phyloP scores from a whole-genome alignment of 1,284 basidiomycete species.

The Boletus smithii region DNA sequence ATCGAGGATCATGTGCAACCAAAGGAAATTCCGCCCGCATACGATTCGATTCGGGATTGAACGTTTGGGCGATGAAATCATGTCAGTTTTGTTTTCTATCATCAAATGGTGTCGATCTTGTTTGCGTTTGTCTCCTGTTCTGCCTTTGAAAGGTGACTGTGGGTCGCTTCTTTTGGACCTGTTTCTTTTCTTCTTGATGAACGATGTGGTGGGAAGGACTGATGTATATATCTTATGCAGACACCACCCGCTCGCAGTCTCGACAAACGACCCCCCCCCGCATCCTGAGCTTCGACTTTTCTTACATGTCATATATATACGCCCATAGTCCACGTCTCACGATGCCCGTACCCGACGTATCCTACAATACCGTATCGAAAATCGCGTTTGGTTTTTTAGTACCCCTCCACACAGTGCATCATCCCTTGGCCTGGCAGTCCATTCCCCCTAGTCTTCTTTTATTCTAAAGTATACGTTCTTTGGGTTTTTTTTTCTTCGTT shows the following conservation, averaged over 20 bases:
- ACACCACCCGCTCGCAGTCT: neutral
- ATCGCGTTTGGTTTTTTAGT: slow-evolving; percentile 5
- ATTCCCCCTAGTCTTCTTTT: neutral
- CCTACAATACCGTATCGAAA: slow-evolving; percentile 7
- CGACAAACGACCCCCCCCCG: too few relatives aligned
- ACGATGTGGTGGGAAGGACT: slow-evolving; percentile 1
- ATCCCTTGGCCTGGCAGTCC: too few relatives aligned
- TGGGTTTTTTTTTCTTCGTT: neutral
- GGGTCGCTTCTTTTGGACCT: neutral
- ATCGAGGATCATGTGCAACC: slow-evolving; percentile 17
- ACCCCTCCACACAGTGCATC: neutral
- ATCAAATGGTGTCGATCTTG: neutral
- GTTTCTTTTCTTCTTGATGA: neutral
- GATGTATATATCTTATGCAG: neutral
- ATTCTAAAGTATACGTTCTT: neutral
- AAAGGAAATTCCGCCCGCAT: slow-evolving; percentile 33
- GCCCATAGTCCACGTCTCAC: neutral
- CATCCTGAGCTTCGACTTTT: neutral
- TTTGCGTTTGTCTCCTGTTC: neutral
- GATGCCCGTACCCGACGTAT: slow-evolving; percentile 1
- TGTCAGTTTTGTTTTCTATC: neutral
- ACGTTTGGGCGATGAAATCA: neutral
- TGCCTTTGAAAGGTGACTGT: neutral
- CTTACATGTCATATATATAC: slow-evolving; percentile 5
- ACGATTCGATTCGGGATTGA: slow-evolving; percentile 31